Conservation (phyloP, 2,329 filamentous ascomycete species). For the Cladosporium sp. region DNA sequence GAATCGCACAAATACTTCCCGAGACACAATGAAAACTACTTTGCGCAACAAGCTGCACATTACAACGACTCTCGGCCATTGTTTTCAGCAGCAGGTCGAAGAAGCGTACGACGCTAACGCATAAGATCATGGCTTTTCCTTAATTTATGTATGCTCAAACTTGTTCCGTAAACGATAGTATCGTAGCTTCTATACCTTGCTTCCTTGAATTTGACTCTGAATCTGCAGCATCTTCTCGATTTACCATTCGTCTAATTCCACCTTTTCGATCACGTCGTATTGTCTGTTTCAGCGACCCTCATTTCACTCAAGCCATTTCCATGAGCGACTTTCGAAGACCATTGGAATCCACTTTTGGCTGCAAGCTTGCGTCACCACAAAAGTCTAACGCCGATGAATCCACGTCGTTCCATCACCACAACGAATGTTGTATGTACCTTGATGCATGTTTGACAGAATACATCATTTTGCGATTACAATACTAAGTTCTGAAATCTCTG, state of each 20-base stretch:
- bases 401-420: conserved; percentile 2
- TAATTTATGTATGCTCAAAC: background rate
- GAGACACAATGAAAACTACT: conserved; percentile 8
- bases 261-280: too few relatives aligned
- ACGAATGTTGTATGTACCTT: background rate
- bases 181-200: too few relatives aligned
- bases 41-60: conserved; percentile 1
- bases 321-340: background rate
- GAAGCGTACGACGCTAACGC: conserved; percentile 21
- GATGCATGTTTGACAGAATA: background rate
- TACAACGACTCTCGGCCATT: conserved; percentile 13
- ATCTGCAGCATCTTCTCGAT: too few relatives aligned
- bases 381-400: conserved; percentile 1
- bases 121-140: background rate
- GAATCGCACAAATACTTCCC: conserved; percentile 24
- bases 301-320: background rate
- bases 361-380: conserved; percentile 7
- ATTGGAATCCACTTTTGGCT: conserved; percentile 1
- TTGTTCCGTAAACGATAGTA: too few relatives aligned
- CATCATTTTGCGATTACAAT: background rate
- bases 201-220: too few relatives aligned
- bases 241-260: too few relatives aligned
- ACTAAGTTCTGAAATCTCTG: too few relatives aligned
- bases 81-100: conserved; percentile 18
- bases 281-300: too few relatives aligned